phyloP scores from a whole-genome alignment of 352 stramenopile species.

The Peronospora belbahrii region DNA sequence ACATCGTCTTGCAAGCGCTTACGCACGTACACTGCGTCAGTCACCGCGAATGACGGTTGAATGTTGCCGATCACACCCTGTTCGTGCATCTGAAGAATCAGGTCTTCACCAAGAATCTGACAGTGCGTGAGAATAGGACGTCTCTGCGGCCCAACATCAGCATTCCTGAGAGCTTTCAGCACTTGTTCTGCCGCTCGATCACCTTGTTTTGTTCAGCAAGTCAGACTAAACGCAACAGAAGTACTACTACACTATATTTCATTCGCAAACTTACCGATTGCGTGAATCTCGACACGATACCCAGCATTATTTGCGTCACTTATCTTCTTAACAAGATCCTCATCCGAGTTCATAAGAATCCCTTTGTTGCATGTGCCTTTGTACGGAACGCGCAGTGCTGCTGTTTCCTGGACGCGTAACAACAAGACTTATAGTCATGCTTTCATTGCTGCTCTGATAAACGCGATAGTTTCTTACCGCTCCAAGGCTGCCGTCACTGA shows the following conservation, averaged over 20 bases:
- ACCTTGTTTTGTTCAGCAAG: constrained; percentile 19
- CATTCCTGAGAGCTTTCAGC: constrained; percentile 50
- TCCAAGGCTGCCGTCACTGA: constrained; percentile 82
- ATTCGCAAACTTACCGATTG: constrained; percentile 51
- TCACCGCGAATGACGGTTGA: constrained; percentile 85
- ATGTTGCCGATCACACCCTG: constrained; percentile 84
- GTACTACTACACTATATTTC: not conserved
- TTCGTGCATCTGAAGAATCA: constrained; percentile 60
- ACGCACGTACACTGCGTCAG: constrained; percentile 69
- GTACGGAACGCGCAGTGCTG: constrained; percentile 65
- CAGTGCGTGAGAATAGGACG: constrained; percentile 87
- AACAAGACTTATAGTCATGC: not conserved
- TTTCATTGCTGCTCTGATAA: not conserved
- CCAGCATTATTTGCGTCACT: constrained; percentile 39
- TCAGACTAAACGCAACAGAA: constrained; percentile 1
- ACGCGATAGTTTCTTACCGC: constrained; percentile 33
- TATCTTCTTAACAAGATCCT: constrained; percentile 56
- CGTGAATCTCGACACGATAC: constrained; percentile 84
- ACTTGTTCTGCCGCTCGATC: constrained; percentile 70
- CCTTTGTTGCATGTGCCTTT: constrained; percentile 55
- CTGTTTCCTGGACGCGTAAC: constrained; percentile 53
- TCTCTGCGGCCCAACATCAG: constrained; percentile 35
- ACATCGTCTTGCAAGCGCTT: constrained; percentile 59
- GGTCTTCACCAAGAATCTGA: constrained; percentile 72
- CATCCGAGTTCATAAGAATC: constrained; percentile 79